phyloP scores from a whole-genome alignment of 108 stramenopile species.

The Parietichytrium sp. region DNA sequence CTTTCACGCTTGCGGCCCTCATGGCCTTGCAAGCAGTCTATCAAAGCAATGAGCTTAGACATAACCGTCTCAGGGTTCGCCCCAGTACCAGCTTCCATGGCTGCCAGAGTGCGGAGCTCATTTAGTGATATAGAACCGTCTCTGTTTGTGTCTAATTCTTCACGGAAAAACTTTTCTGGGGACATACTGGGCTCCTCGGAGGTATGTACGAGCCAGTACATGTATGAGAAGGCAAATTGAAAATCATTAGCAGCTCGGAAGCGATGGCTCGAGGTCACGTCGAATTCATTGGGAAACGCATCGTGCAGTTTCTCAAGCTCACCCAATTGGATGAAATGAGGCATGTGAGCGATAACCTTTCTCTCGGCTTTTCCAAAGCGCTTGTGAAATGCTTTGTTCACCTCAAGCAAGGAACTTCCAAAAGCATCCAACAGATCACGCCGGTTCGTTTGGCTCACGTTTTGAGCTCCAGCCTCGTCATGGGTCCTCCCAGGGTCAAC shows the following conservation, averaged over 20 bases:
- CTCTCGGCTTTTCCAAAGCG: slow-evolving; percentile 48
- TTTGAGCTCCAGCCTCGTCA: too few species aligned
- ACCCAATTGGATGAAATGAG: slow-evolving; percentile 50
- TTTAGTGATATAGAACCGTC: slow-evolving; percentile 41
- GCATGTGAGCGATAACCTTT: slow-evolving; percentile 62
- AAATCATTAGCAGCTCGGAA: slow-evolving; percentile 54
- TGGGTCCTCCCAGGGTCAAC: too few species aligned
- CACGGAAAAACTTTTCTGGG: background rate
- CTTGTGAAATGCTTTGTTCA: slow-evolving; percentile 50
- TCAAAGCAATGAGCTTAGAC: background rate
- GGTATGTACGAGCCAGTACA: slow-evolving; percentile 52
- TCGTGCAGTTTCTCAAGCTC: slow-evolving; percentile 46
- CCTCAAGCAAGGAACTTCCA: slow-evolving; percentile 46
- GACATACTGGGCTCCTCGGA: background rate
- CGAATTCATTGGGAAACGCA: slow-evolving; percentile 43
- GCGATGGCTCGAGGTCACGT: slow-evolving; percentile 43
- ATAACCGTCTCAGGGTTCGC: background rate
- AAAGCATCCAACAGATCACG: slow-evolving; percentile 51
- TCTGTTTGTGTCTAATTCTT: slow-evolving; percentile 51
- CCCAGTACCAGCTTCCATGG: slow-evolving; percentile 1
- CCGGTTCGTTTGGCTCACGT: too few species aligned
- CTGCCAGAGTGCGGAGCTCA: slow-evolving; percentile 47
- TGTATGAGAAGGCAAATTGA: slow-evolving; percentile 60
- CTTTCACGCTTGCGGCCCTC: background rate
- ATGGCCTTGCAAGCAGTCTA: background rate